phyloP scores from a whole-genome alignment of 2,329 filamentous ascomycete genomes.

The Tolypocladium amazonense region DNA sequence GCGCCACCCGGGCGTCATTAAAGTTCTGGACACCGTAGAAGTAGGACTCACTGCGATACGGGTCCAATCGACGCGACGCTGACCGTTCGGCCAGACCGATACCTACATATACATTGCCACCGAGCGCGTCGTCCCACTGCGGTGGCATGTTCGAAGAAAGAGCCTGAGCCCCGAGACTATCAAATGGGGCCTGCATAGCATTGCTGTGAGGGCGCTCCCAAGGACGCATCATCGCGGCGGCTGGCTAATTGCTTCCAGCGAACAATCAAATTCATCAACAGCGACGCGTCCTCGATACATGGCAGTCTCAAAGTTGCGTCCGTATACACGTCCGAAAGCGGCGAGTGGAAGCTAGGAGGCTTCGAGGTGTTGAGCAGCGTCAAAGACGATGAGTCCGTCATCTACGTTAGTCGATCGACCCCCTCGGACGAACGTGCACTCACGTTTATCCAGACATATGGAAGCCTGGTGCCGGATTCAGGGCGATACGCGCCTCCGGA shows the following conservation, averaged over 20 bases:
- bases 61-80: slow-evolving; percentile 7
- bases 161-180: slow-evolving; percentile 83
- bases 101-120: slow-evolving; percentile 94
- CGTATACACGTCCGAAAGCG: slow-evolving; percentile 88
- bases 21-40: slow-evolving; percentile 89
- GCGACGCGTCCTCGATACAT: slow-evolving; percentile 84
- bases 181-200: slow-evolving; percentile 87
- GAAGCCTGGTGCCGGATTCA: slow-evolving; percentile 77
- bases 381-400: slow-evolving; percentile 89
- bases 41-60: slow-evolving; percentile 30
- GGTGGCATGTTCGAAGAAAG: slow-evolving; percentile 83
- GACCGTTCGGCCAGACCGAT: slow-evolving; percentile 56
- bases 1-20: slow-evolving; percentile 88
- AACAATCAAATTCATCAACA: slow-evolving; percentile 92
- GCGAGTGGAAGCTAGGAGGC: slow-evolving; percentile 93
- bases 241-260: slow-evolving; percentile 39
- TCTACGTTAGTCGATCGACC: slow-evolving; percentile 51
- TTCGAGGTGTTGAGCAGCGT: slow-evolving; percentile 91
- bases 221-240: no score
- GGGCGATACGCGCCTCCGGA: slow-evolving; percentile 81
- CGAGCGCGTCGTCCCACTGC: slow-evolving; percentile 75
- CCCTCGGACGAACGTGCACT: not conserved
- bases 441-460: slow-evolving; percentile 53
- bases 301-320: slow-evolving; percentile 77
- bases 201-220: slow-evolving; percentile 51